Evolutionary conservation across 1,139 yeast genomes (phyloP).

Genomic region (Candida glucosophila): DNA sequence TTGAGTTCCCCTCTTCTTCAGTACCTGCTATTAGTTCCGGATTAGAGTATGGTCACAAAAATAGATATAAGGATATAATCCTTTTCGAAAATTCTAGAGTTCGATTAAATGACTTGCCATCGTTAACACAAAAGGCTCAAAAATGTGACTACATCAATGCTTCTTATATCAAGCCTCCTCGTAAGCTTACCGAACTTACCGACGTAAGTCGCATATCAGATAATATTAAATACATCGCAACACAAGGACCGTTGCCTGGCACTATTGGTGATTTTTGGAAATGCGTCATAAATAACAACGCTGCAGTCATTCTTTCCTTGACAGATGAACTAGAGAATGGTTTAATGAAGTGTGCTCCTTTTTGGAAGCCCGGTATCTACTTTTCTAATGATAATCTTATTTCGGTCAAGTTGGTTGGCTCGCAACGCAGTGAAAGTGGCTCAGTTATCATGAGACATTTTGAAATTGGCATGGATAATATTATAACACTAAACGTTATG

Average conservation of each 20-base stretch:
- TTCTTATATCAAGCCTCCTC: slow-evolving; percentile 33
- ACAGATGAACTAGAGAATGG: slow-evolving; percentile 48
- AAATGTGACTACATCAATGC: slow-evolving; percentile 50
- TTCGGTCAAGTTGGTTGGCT: slow-evolving; percentile 17
- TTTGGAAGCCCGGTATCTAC: slow-evolving; percentile 42
- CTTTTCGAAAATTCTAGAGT: slow-evolving; percentile 83
- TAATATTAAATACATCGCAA: slow-evolving; percentile 48
- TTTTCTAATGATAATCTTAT: slow-evolving; percentile 26
- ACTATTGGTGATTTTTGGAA: slow-evolving; percentile 81
- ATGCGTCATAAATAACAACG: slow-evolving; percentile 41
- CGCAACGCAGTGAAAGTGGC: slow-evolving; percentile 5
- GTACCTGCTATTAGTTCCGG: slow-evolving; percentile 38
- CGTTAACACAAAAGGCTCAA: slow-evolving; percentile 6
- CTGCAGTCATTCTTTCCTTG: slow-evolving; percentile 37
- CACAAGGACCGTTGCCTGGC: slow-evolving; percentile 76
- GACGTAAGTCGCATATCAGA: slow-evolving; percentile 2
- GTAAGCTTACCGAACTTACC: slow-evolving; percentile 5
- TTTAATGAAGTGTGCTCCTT: slow-evolving; percentile 46
- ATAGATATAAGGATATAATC: slow-evolving; percentile 72
- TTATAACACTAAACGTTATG: slow-evolving; percentile 21
- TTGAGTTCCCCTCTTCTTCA: slow-evolving; percentile 2
- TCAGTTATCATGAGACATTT: slow-evolving; percentile 28
- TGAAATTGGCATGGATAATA: slow-evolving; percentile 16
- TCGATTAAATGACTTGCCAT: slow-evolving; percentile 19
- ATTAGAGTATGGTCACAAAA: slow-evolving; percentile 66